Base-by-base conservation (phyloP, 257 asterid species). In the Ligustrum vulgare region DNA sequence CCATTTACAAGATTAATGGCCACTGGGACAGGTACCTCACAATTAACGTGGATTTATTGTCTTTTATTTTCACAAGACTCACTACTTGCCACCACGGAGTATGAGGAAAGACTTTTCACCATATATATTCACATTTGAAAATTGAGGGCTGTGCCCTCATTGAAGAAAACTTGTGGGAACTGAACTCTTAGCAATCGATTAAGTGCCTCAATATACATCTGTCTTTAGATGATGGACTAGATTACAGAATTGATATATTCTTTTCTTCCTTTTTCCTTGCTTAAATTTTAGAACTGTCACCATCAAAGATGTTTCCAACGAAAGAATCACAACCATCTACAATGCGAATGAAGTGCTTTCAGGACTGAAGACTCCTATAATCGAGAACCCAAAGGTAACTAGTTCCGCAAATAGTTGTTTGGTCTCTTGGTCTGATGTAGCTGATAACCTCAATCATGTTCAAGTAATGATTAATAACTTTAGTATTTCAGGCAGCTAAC, bases 1-100 rank as follows among this genome's bases (percentile, higher is more conserved):
- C 85, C n/a, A 64, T 92, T 23, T 91, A 76, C 47, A 88, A 91
- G 75, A 78, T 94, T 32, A 74, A 75, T 78, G 98, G 98, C 74
- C 92, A 89, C 34, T 92, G 98, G 98, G 97, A 94, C 39, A 88
- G 94, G 98, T 91, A 86, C 58, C 9, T 16, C 12, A 56, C 0
- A 4, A 28, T 5, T 9, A n/a, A 13, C 51, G 18, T 45, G 51
- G 51, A 45, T 54, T 8, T 11, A 11, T 18, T 16, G 45, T 33
- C 13, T 25, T 47, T 12, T 8, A 22, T 10, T 4, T 39, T 9
- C 45, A 39, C 45, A 39, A 9, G 45, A 39, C 45, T 39, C 8
- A 23, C 12, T 2, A 20, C 6, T 33, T 39, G 41, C 51, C 0
- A 32, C 13, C n/a, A 13, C 18, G 1, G 10, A 8, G 11, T 39